These are phyloP conservation scores for Talaromyces sp. DNA, from an alignment of 2,329 filamentous ascomycete genomes.

Conservation along the genomic window DNA sequence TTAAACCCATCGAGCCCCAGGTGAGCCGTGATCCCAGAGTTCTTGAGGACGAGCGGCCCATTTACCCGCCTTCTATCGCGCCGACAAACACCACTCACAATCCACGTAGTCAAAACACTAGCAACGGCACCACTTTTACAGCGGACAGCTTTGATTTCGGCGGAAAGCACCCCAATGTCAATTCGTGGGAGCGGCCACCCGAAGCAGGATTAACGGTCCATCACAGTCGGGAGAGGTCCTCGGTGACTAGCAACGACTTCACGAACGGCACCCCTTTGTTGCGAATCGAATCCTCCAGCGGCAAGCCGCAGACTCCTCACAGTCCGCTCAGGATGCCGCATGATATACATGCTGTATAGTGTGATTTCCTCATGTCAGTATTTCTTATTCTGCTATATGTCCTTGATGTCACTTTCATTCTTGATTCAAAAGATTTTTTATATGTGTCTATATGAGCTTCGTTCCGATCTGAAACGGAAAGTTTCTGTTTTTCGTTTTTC, in stretches of 20 bases:
- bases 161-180: conserved; percentile 39
- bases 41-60: conserved; percentile 83
- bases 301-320: conserved; percentile 25
- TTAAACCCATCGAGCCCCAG: conserved; percentile 51
- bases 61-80: conserved; percentile 86
- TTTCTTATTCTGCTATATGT: conserved; percentile 23
- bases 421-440: conserved; percentile 13
- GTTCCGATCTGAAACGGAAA: conserved; percentile 2
- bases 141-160: conserved; percentile 51
- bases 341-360: conserved; percentile 31
- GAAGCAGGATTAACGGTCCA: conserved; percentile 59
- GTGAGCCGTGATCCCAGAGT: conserved; percentile 59
- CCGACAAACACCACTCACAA: conserved; percentile 73
- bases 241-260: conserved; percentile 86
- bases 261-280: conserved; percentile 82
- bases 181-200: conserved; percentile 44
- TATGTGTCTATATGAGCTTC: conserved; percentile 31
- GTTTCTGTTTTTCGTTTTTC: conserved; percentile 20
- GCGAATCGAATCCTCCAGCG: conserved; percentile 65
- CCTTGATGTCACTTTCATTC: conserved; percentile 20
- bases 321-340: conserved; percentile 31
- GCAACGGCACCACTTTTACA: conserved; percentile 81
- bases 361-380: conserved; percentile 23
- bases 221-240: conserved; percentile 66
- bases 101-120: conserved; percentile 79